These are phyloP conservation scores for Trichoderma sp. DNA, from an alignment of 2,329 filamentous ascomycete species.

Conservation along the genomic window DNA sequence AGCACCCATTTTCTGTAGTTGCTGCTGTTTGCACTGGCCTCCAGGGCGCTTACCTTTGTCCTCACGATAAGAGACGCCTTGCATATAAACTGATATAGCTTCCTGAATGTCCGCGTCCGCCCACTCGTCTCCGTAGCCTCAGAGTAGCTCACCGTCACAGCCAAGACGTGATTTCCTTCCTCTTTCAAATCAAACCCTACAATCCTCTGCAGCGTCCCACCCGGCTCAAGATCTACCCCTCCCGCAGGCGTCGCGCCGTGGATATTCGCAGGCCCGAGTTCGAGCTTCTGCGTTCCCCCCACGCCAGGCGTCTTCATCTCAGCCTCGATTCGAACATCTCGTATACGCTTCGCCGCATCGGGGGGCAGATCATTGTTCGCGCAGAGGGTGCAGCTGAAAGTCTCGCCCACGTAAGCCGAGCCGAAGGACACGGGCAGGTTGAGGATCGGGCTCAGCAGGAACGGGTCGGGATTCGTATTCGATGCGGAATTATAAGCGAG, in stretches of 20 bases:
- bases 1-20: constrained; percentile 65
- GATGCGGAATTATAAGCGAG: constrained; percentile 64
- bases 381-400: constrained; percentile 91
- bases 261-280: constrained; percentile 53
- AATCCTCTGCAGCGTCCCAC: constrained; percentile 76
- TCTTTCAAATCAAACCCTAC: constrained; percentile 88
- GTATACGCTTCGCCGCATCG: constrained; percentile 57
- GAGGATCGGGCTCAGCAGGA: constrained; percentile 67
- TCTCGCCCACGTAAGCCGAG: constrained; percentile 93
- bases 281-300: constrained; percentile 63
- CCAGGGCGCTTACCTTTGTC: constrained; percentile 72
- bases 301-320: constrained; percentile 90
- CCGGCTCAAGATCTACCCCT: constrained; percentile 58
- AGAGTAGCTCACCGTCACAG: constrained; percentile 92
- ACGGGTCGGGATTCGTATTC: constrained; percentile 56
- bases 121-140: constrained; percentile 75
- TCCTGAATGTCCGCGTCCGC: constrained; percentile 83
- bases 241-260: constrained; percentile 27
- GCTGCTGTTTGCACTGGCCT: constrained; percentile 13
- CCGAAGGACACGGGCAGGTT: constrained; percentile 91
- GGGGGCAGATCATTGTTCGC: constrained; percentile 78
- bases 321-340: constrained; percentile 79
- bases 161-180: constrained; percentile 90
- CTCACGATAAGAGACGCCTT: constrained; percentile 87
- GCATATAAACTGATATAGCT: constrained; percentile 95